Evolutionary conservation across 2,329 filamentous ascomycete genomes (phyloP), one percentile per base, ranked within the genome.

Genomic region (Cryphonectria naterciae): DNA sequence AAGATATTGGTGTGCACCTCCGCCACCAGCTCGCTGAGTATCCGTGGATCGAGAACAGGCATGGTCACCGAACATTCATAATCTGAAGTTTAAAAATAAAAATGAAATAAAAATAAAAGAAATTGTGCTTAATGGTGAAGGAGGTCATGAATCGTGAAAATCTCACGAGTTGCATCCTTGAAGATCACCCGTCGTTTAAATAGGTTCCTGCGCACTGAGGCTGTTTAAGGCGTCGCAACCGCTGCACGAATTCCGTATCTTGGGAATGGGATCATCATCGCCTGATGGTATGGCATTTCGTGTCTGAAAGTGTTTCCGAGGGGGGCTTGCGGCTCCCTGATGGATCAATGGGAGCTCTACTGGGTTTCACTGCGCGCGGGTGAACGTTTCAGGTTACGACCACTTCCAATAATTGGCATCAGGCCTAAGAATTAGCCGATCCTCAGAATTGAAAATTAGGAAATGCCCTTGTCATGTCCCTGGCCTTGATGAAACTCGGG

Each of bases 41-140:
- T 46, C 15, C 68, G 70, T 19, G 68, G 46, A 52, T 72, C 68
- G 68, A 72, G 60, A 19, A 43, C 70, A 65, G 70, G 70, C 68
- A 70, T 72, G 54, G 22, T 68, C 28, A 54, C 43, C 61, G 52
- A 46, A 2, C 61, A 5, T 39, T 62, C 43, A 60, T 46, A 41
- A 28, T 54, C 56, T 52, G n/a, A 58, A 22, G 10, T 6, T 15
- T 32, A 15, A 28, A 62, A n/a, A 10, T 11, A 41, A 28, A 28
- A 41, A 43, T 28, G 7, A 22, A 43, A 25, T n/a, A 5, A 32
- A 32, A 32, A 64, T 4, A 19, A 28, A 25, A 32, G 6, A 41
- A 39, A 13, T 32, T 8, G 39, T 46, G 11, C 22, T 25, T 22
- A 13, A n/a, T 62, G 19, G 22, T 28, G 6, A 61, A 13, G 58